Evolutionary conservation across 768 basidiomycete species (phyloP), one percentile per base, ranked within the genome.

Genomic region (Suillus americanus): DNA sequence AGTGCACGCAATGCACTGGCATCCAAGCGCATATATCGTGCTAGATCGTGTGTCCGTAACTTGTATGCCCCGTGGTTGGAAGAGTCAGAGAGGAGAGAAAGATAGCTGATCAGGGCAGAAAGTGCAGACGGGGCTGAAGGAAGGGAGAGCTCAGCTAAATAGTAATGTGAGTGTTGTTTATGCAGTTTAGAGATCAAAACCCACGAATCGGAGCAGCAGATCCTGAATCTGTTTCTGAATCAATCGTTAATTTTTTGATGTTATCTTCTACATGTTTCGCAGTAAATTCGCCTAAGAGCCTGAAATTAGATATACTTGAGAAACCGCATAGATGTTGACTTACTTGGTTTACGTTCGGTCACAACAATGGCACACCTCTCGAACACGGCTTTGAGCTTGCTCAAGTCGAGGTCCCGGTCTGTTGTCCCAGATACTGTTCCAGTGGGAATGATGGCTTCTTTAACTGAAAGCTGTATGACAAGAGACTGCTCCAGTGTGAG

Each of bases 11-110:
- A 80, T 0, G 97, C 97, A 66, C 95, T 97, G 2, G 97, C 94
- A 73, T 99, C 97, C 10, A 99, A 85, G 64, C 89, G 90, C 95
- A 99, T 97, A 76, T 90, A 99, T 72, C 93, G 95, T 2, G 91
- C 87, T 0, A 99, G 81, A 73, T 99, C 95, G 72, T 99, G 96
- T 0, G 90, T 92, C 45, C 84, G 85, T 14, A 99, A 83, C 16
- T 83, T 87, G 79, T 89, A 99, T 63, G 89, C 85, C 25, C 89
- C 90, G 67, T 90, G 88, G 70, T 96, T 94, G 3, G 87, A 82
- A 6, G 88, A 78, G 68, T 97, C 93, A 8, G 88, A 80, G 3
- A 94, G 80, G 5, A 99, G 87, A 18, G 86, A 83, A 0, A 99
- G 85, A 74, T 98, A 98, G 3, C 82, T 80, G 63, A 97, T 82